Evolutionary conservation across 2,329 filamentous ascomycete genomes (phyloP), one percentile per base, ranked within the genome.

Genomic region (Aspergillus felis): DNA sequence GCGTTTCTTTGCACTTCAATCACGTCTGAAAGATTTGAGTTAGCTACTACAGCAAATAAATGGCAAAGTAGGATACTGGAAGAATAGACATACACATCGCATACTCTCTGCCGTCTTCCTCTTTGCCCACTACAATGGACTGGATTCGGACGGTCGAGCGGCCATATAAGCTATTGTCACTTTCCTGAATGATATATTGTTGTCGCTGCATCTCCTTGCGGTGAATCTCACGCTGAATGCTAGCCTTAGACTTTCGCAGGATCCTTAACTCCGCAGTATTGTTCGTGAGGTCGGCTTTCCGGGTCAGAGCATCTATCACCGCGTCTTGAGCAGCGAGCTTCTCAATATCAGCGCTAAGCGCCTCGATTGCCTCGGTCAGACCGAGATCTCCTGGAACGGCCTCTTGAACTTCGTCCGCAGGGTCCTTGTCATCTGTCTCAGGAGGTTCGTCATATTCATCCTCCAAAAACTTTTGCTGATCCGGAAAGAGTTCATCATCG

Each of bases 171-270:
- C 92, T 96, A 73, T 96, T 99, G 72, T 99, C 95, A 69, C 92
- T 97, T 75, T 99, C 94, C 74, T 99, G 94, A 7, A 97, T 87
- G 49, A 96, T 91, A 66, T 99, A 99, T 71, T 99, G 95, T 73
- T 96, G 94, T 53, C 92, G 85, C 72, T 99, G 94, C 68, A 99
- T 84, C 74, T 97, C 93, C 71, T 97, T 99, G 35, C 92, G 87
- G 56, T 91, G 85, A 55, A 97, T 92, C 73, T 99, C 94, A 63
- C 94, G 84, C 68, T 96, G 90, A 57, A 99, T 78, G 73, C 94
- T 99, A 32, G 92, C 88, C 73, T 94, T 96, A 0, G 92, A 97
- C 73, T 99, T 99, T 55, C 89, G 87, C 52, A 99, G 75, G 60
- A 99, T 97, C 35, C 94, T 85, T 53, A 99, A 74, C 73, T 99